Percentiles rank a stretch among this genome's conserved stretches.
phyloP scores from a whole-genome alignment of 2,329 filamentous ascomycete species.

The Botryotinia narcissicola region DNA sequence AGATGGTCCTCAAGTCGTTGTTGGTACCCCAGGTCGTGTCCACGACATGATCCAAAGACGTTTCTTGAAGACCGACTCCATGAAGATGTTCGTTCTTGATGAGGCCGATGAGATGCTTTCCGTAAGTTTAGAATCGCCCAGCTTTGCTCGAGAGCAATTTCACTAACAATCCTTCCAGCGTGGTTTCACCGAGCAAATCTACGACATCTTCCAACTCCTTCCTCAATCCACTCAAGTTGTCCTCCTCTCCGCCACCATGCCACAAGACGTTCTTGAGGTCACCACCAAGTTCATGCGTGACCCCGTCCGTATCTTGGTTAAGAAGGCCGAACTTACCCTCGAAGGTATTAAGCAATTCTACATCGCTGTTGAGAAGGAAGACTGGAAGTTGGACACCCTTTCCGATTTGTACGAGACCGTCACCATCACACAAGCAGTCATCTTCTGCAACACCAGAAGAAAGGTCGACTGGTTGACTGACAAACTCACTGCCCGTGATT shows the following conservation, averaged over 20 bases:
- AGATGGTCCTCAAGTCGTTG: slow-evolving; percentile 94
- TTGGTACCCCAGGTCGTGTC: slow-evolving; percentile 97
- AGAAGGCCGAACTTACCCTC: slow-evolving; percentile 99
- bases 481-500: slow-evolving; percentile 97
- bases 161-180: slow-evolving; percentile 56
- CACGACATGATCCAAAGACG: slow-evolving; percentile 99
- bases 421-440: slow-evolving; percentile 98
- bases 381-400: slow-evolving; percentile 99
- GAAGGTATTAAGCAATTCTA: slow-evolving; percentile 99
- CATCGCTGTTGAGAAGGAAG: slow-evolving; percentile 99
- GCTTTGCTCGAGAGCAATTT: neutral
- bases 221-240: slow-evolving; percentile 98
- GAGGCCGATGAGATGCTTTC: slow-evolving; percentile 99
- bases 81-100: slow-evolving; percentile 99
- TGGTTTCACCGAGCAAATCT: slow-evolving; percentile 99
- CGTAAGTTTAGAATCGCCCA: slow-evolving; percentile 48
- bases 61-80: slow-evolving; percentile 92
- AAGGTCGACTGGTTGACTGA: slow-evolving; percentile 99
- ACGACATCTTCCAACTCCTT: slow-evolving; percentile 99
- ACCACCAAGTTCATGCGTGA: slow-evolving; percentile 99
- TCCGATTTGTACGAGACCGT: slow-evolving; percentile 99
- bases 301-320: slow-evolving; percentile 97
- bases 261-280: slow-evolving; percentile 97
- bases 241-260: slow-evolving; percentile 96
- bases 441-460: slow-evolving; percentile 99